Evolutionary conservation across 805 yeast genomes (phyloP), one percentile per base, ranked within the genome.

Genomic region (Schwanniomyces vanrijiae): DNA sequence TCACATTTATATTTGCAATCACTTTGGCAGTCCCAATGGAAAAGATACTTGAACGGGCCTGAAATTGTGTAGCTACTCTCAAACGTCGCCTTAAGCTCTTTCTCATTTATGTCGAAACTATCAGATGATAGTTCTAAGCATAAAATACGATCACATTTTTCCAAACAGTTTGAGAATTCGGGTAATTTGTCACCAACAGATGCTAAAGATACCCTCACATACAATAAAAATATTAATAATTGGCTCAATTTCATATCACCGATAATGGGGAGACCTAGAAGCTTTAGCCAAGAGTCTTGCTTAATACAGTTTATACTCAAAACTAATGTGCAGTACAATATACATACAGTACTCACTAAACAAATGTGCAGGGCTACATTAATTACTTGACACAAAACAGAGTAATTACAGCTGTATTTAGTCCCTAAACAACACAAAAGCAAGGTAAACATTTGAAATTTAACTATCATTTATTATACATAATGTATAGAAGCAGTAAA

Each of bases 1-100:
- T 62, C 69, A 52, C 77, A 73, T 46, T 69, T 65, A 48, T 73
- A 73, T 43, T 61, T 54, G 53, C 77, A 73, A 44, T 71, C 69
- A 49, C 59, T 59, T 1, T 45, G 48, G 45, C 76, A 71, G 40
- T 60, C 59, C 77, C 77, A 73, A 4, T 46, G 50, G 24, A 65
- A 58, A 5, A 61, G 33, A 13, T 43, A 46, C 41, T 52, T 55
- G 18, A 58, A 51, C 7, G 65, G 48, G 22, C 59, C 53, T n/a
- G 43, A 37, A 3, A 60, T 50, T 14, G 49, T 42, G 37, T 49
- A 47, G 22, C 33, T 47, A 13, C 43, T 11, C 19, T 25, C 37
- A 39, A 59, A 57, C 20, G 52, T 55, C 16, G 37, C 40, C 33
- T 39, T 29, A 2, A 25, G 16, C 20, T 44, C 29, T n/a, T 24